These are phyloP conservation scores for Auriscalpium vulgare DNA, from an alignment of 768 basidiomycete genomes.

Conservation along the genomic window DNA sequence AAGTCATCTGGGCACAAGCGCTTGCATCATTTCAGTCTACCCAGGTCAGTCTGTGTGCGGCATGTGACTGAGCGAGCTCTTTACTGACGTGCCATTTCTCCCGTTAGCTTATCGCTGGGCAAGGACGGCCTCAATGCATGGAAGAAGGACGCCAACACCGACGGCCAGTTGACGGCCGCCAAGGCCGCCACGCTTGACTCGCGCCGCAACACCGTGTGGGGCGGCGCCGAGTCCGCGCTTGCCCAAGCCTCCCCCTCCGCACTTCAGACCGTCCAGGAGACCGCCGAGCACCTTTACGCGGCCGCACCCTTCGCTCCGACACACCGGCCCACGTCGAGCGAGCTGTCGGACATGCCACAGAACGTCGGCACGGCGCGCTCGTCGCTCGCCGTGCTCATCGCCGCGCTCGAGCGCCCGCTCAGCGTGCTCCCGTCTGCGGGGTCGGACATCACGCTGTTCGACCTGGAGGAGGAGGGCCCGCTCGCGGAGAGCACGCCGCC, in stretches of 20 bases:
- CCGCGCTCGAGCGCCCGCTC: constrained; percentile 7
- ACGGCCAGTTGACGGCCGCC: constrained; percentile 35
- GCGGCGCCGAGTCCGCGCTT: background rate
- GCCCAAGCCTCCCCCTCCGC: background rate
- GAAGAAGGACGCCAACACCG: constrained; percentile 47
- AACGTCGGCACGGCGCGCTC: background rate
- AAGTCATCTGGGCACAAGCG: constrained; percentile 50
- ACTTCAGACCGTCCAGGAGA: background rate
- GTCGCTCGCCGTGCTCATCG: constrained; percentile 8
- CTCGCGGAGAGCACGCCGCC: constrained; percentile 61
- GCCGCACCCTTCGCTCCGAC: background rate
- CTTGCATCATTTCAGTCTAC: constrained; percentile 53
- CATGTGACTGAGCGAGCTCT: background rate
- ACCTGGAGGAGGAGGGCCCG: constrained; percentile 34
- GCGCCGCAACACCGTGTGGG: constrained; percentile 34
- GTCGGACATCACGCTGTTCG: constrained; percentile 56
- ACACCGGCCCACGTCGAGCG: background rate
- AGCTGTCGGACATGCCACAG: background rate
- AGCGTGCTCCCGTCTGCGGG: constrained; percentile 39
- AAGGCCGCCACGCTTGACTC: constrained; percentile 34
- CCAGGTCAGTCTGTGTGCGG: constrained; percentile 38
- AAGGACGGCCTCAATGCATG: constrained; percentile 47
- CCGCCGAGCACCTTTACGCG: constrained; percentile 20
- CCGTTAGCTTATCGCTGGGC: constrained; percentile 50
- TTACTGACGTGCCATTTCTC: constrained; percentile 1